phyloP scores from a whole-genome alignment of 2,329 filamentous ascomycete genomes.

The Fusarium staphyleae region DNA sequence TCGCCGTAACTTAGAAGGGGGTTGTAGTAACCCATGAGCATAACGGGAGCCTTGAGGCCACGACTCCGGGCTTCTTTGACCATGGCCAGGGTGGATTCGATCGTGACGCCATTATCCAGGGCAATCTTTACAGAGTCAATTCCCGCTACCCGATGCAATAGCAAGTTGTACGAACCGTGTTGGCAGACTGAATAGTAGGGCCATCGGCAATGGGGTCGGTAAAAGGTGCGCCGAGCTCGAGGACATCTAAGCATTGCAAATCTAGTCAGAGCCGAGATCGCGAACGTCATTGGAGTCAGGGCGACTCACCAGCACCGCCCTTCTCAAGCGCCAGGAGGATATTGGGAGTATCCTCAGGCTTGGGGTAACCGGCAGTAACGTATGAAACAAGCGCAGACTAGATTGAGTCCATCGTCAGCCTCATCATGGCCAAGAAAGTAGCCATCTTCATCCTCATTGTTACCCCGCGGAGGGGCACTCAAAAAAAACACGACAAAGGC shows the following conservation, averaged over 20 bases:
- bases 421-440: constrained; percentile 8
- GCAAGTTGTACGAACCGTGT: constrained; percentile 67
- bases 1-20: constrained; percentile 94
- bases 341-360: constrained; percentile 79
- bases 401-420: constrained; percentile 33
- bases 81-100: constrained; percentile 80
- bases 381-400: constrained; percentile 91
- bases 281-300: constrained; percentile 1
- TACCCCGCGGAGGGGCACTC: constrained; percentile 44
- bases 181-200: constrained; percentile 94
- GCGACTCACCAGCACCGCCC: constrained; percentile 79
- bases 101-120: constrained; percentile 86
- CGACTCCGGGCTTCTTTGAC: constrained; percentile 79
- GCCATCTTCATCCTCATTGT: constrained; percentile 1
- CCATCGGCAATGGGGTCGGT: constrained; percentile 98
- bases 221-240: constrained; percentile 95
- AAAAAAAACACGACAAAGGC: constrained; percentile 7
- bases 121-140: constrained; percentile 60
- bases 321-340: constrained; percentile 90
- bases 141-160: constrained; percentile 2
- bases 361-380: constrained; percentile 93
- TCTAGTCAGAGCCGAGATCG: constrained; percentile 18
- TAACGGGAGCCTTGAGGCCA: constrained; percentile 80
- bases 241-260: constrained; percentile 67
- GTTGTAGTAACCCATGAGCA: constrained; percentile 99